Percentiles rank a stretch among this genome's conserved stretches.
Evolutionary conservation across 2,329 filamentous ascomycete genomes (phyloP).

Genomic region (Scytalidium lignicola): DNA sequence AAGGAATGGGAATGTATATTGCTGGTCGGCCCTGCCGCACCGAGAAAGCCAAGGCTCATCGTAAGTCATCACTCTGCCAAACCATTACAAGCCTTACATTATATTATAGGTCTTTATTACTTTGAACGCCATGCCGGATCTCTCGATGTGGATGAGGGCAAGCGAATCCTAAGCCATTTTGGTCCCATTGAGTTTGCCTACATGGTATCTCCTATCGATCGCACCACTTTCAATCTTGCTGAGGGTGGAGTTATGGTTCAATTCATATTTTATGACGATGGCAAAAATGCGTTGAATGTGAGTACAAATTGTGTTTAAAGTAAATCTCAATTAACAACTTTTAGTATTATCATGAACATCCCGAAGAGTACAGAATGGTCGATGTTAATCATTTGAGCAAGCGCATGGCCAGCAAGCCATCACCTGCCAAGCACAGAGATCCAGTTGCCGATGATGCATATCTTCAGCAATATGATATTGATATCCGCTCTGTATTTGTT

Average conservation of each 20-base stretch:
- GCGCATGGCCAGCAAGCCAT: neutral
- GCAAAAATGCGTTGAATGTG: conserved; percentile 44
- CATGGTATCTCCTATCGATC: conserved; percentile 18
- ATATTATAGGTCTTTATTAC: conserved; percentile 41
- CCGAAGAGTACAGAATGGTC: neutral
- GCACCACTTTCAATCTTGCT: conserved; percentile 21
- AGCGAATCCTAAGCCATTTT: conserved; percentile 35
- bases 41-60: conserved; percentile 55
- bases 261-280: conserved; percentile 46
- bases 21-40: conserved; percentile 53
- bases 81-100: neutral
- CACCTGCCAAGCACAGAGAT: neutral
- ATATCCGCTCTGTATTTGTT: conserved; percentile 43
- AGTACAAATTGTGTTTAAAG: too few species aligned
- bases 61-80: conserved; percentile 33
- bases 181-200: conserved; percentile 35
- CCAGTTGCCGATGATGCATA: conserved; percentile 13
- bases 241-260: conserved; percentile 39
- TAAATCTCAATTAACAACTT: neutral
- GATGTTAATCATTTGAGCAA: neutral
- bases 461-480: conserved; percentile 35
- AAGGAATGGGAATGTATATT: conserved; percentile 44
- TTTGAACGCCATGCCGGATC: conserved; percentile 37
- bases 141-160: conserved; percentile 37
- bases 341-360: neutral